Conservation (phyloP, 441 rosid genomes). For the Brassica hybrid region DNA sequence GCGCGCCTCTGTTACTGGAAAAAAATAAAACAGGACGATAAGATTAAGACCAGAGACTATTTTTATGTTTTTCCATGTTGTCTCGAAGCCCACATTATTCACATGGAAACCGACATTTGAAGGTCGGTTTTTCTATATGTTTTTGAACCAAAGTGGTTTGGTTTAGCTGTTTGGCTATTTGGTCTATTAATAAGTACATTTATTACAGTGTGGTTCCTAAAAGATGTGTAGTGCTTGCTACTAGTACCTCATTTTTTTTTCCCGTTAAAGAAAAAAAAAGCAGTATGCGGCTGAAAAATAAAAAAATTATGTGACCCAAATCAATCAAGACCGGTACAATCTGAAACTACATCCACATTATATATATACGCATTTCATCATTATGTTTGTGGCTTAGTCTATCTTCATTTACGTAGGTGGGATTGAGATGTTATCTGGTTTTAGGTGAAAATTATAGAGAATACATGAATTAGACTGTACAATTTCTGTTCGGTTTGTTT, state of each 20-base stretch:
- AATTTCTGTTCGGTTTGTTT: too few species aligned
- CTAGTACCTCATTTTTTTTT: background rate
- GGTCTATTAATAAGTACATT: background rate
- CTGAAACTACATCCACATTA: too few species aligned
- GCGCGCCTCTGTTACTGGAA: constrained; percentile 35
- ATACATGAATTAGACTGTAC: too few species aligned
- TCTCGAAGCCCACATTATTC: constrained; percentile 20
- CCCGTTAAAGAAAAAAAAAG: too few species aligned
- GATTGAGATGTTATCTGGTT: too few species aligned
- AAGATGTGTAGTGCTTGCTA: background rate
- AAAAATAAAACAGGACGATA: constrained; percentile 17
- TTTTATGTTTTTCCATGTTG: background rate
- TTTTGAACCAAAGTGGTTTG: constrained; percentile 21
- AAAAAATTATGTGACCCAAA: too few species aligned
- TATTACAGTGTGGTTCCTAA: background rate
- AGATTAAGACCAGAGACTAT: constrained; percentile 6
- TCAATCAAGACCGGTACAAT: too few species aligned
- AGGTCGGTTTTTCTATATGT: constrained; percentile 4
- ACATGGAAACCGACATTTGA: constrained; percentile 29
- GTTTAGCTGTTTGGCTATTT: background rate
- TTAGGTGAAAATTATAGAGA: too few species aligned
- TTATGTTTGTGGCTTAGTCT: too few species aligned
- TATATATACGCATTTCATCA: too few species aligned
- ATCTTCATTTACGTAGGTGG: too few species aligned
- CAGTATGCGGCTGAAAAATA: too few species aligned